A percentile compares a stretch with the other conserved stretches of the same genome.
Evolutionary conservation across 208 protist species (phyloP).

Genomic region (Wallacemonas rigidus): DNA sequence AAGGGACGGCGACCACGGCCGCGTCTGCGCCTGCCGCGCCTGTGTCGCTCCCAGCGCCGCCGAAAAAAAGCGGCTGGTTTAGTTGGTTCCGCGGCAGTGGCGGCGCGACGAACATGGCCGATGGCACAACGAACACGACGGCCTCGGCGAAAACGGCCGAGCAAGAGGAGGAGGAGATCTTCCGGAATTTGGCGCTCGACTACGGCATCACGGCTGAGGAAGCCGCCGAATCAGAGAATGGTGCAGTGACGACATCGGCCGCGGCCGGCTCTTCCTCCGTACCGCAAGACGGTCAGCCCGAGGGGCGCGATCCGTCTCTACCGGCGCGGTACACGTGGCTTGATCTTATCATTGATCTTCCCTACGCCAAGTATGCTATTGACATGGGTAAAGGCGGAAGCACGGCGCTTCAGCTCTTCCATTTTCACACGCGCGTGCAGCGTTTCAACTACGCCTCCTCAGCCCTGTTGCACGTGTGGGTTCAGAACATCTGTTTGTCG

Average conservation of each 20-base stretch:
- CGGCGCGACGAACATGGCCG: background rate
- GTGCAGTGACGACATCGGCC: conserved; percentile 16
- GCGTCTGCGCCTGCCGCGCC: conserved; percentile 22
- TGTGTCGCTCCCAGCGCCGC: background rate
- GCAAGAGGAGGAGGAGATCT: conserved; percentile 51
- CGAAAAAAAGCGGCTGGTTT: conserved; percentile 50
- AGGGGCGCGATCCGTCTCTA: conserved; percentile 24
- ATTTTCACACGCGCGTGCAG: conserved; percentile 41
- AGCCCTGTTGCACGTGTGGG: conserved; percentile 53
- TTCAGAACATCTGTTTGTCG: conserved; percentile 71
- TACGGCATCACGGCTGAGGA: conserved; percentile 70
- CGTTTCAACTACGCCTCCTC: conserved; percentile 65
- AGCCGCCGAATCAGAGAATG: conserved; percentile 28
- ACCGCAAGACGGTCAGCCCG: background rate
- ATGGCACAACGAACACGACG: conserved; percentile 10
- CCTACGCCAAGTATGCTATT: conserved; percentile 47
- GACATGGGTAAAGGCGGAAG: conserved; percentile 53
- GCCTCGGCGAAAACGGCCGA: conserved; percentile 29
- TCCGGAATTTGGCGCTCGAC: conserved; percentile 56
- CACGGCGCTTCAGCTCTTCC: conserved; percentile 51
- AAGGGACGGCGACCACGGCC: background rate
- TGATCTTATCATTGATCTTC: conserved; percentile 51
- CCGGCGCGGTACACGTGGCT: conserved; percentile 79
- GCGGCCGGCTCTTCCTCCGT: background rate
- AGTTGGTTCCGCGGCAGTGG: conserved; percentile 39